These are phyloP conservation scores for Kregervanrija pseudodelftensis DNA, from an alignment of 805 yeast species.

Conservation along the genomic window DNA sequence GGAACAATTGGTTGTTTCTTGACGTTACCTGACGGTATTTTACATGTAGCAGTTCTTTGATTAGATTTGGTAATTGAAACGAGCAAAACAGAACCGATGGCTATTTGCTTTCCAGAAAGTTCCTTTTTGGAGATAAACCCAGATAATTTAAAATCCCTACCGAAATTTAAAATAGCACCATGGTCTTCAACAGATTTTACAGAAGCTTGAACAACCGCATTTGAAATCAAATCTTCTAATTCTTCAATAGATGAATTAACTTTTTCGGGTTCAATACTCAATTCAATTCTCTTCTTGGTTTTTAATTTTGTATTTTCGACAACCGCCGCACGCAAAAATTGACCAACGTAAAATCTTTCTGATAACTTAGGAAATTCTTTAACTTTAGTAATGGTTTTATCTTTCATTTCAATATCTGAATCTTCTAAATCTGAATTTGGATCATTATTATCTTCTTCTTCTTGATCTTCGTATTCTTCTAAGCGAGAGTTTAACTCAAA, in stretches of 20 bases:
- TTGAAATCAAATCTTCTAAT: slow-evolving; percentile 57
- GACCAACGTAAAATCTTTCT: slow-evolving; percentile 59
- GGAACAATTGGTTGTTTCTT: slow-evolving; percentile 44
- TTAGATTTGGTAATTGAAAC: slow-evolving; percentile 46
- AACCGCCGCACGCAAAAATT: slow-evolving; percentile 82
- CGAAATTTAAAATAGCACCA: slow-evolving; percentile 74
- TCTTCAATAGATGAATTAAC: slow-evolving; percentile 55
- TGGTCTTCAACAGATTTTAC: slow-evolving; percentile 85
- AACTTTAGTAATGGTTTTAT: slow-evolving; percentile 18
- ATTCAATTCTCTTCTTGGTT: slow-evolving; percentile 54
- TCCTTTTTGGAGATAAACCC: slow-evolving; percentile 79
- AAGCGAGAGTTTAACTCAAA: slow-evolving; percentile 49
- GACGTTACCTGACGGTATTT: slow-evolving; percentile 33
- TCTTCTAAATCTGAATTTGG: slow-evolving; percentile 22
- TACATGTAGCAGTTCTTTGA: slow-evolving; percentile 54
- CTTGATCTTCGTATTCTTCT: slow-evolving; percentile 48
- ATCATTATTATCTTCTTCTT: slow-evolving; percentile 35
- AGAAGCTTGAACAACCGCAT: slow-evolving; percentile 66
- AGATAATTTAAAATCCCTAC: slow-evolving; percentile 40
- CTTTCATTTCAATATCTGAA: slow-evolving; percentile 23
- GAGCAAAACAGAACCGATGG: slow-evolving; percentile 65
- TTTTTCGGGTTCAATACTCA: slow-evolving; percentile 65
- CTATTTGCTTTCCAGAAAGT: slow-evolving; percentile 22
- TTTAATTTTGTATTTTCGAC: slow-evolving; percentile 37
- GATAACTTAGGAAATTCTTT: slow-evolving; percentile 51